A percentile compares a stretch with the other conserved stretches of the same genome.
These are phyloP conservation scores for Serendipita sp. DNA, from an alignment of 768 basidiomycete genomes.

Conservation along the genomic window DNA sequence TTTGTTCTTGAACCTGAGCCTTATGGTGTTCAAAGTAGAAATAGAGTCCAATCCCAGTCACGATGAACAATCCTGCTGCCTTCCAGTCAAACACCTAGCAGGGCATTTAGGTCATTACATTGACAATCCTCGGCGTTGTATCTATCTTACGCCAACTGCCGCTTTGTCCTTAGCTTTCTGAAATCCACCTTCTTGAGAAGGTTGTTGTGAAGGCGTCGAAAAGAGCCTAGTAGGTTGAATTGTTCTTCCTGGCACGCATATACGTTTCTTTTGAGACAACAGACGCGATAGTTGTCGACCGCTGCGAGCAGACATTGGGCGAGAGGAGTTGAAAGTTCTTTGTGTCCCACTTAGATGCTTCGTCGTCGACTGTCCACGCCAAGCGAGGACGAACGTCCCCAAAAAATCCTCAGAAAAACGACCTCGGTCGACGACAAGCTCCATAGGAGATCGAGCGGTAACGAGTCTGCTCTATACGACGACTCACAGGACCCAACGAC, in stretches of 20 bases:
- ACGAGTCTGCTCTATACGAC: not conserved
- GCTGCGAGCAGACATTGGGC: not conserved
- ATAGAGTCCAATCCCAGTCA: conserved; percentile 64
- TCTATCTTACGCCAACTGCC: conserved; percentile 20
- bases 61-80: conserved; percentile 70
- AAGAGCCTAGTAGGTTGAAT: not conserved
- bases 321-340: not conserved
- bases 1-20: conserved; percentile 52
- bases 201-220: not conserved
- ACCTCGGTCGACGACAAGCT: conserved; percentile 7
- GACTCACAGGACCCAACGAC: not conserved
- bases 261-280: not conserved
- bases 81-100: conserved; percentile 79
- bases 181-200: not conserved
- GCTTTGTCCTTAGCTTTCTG: conserved; percentile 20
- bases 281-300: not conserved
- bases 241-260: not conserved
- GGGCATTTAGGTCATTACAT: not conserved
- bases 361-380: conserved; percentile 11
- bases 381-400: conserved; percentile 7
- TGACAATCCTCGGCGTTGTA: not conserved
- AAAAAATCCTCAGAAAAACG: conserved; percentile 7
- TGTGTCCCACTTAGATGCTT: not conserved
- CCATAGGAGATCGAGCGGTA: conserved; percentile 9
- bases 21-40: conserved; percentile 87